Base-by-base conservation (phyloP, 2,329 filamentous ascomycete genomes). In the Falciphora oryzae region DNA sequence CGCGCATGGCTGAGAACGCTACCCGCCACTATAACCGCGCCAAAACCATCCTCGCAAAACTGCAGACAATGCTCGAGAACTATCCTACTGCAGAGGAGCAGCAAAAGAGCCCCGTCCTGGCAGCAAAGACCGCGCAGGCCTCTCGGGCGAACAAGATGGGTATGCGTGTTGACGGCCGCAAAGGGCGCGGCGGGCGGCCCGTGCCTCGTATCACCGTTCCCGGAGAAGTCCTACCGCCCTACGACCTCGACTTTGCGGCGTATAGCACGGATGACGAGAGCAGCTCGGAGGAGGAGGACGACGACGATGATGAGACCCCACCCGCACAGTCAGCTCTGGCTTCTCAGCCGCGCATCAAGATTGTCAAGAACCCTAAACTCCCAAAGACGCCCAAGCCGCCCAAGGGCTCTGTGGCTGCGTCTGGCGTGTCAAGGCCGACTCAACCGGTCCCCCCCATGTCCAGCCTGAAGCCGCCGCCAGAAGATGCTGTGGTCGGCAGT, bases 201-300 rank as follows among this genome's bases (percentile, higher is more conserved):
- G 79, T 83, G 5, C 85, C 86, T 7, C 79, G 83, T 57, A 88
- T 89, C 59, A 89, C 85, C 1, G 85, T 89, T 14, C 86, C 86
- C 1, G 86, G 86, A 59, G 86, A 89, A 71, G 86, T 89, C 11
- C 77, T 89, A 60, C 85, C 86, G 1, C 86, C 86, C 0, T 88
- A 88, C 70, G 86, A 89, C 64, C 75, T 88, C 29, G 85, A 87
- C 65, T 87, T 86, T 71, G 85, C 87, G 63, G 78, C 80, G 0
- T 85, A 81, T 65, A 83, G 77, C 60, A 58, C 56, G 16, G n/a
- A 7, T 7, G 62, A 63, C 13, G 44, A 53, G 44, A 79, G 80
- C 56, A 83, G 80, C 71, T 83, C 81, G 2, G 81, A 82, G 28
- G 80, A 82, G 7, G 11, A 82, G 16, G 73, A 76, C 1, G 68